phyloP scores from a whole-genome alignment of 176 grass and related monocot genomes.

The Carex cristatella region DNA sequence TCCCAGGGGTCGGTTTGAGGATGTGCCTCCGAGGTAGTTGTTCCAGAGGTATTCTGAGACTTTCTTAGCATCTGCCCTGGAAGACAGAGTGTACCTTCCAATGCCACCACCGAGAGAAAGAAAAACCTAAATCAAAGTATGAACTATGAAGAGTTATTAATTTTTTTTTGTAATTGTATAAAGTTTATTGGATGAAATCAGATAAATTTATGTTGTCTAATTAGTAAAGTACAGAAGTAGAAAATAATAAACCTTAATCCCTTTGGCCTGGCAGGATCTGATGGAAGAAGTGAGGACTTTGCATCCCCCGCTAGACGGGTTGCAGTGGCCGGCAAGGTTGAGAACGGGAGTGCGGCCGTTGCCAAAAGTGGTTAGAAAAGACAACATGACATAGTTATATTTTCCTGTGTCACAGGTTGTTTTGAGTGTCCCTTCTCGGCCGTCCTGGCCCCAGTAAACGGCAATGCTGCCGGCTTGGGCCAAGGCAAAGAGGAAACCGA shows the following conservation, averaged over 20 bases:
- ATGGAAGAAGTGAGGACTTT: conserved; percentile 46
- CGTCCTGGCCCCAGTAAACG: conserved; percentile 59
- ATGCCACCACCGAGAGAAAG: conserved; percentile 57
- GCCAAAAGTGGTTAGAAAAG: conserved; percentile 66
- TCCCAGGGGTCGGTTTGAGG: conserved; percentile 32
- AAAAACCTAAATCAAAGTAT: conserved; percentile 17
- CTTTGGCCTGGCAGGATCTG: conserved; percentile 33
- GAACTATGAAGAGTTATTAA: neutral
- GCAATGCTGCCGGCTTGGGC: conserved; percentile 27
- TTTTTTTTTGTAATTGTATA: neutral
- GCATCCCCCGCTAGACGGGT: conserved; percentile 41
- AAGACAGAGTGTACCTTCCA: conserved; percentile 37
- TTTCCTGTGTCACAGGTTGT: conserved; percentile 47
- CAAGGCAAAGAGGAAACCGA: neutral
- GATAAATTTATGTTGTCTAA: neutral
- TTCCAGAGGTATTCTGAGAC: conserved; percentile 55
- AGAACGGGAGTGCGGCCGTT: conserved; percentile 36
- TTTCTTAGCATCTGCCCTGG: conserved; percentile 27
- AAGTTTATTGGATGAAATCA: neutral
- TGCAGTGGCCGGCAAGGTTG: conserved; percentile 57
- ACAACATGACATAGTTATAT: conserved; percentile 42
- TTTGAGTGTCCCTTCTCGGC: conserved; percentile 49
- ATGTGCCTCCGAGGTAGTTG: conserved; percentile 41
- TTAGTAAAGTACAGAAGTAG: neutral
- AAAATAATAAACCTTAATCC: conserved; percentile 30